Percentiles rank a stretch among this genome's conserved stretches.
phyloP scores from a whole-genome alignment of 2,329 filamentous ascomycete species.

The Penicillium sclerotigenum region DNA sequence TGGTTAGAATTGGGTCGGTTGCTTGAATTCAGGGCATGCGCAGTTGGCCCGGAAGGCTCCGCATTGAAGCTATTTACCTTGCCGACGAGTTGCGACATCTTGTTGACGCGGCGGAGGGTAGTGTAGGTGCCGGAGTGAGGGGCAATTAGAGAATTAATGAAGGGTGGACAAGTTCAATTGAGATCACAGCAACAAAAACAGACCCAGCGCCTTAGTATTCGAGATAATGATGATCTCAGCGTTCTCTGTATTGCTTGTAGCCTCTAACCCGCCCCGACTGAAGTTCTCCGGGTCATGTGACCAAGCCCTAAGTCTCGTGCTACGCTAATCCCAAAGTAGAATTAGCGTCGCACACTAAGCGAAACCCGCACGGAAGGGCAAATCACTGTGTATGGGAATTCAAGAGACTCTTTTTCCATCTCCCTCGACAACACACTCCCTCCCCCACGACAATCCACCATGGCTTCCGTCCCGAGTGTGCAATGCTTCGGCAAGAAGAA shows the following conservation, averaged over 20 bases:
- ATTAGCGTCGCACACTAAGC: constrained; percentile 39
- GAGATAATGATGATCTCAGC: constrained; percentile 8
- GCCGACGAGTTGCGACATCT: constrained; percentile 47
- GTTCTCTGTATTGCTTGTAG: constrained; percentile 4
- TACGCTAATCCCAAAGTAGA: constrained; percentile 23
- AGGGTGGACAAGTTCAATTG: neutral
- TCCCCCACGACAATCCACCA: constrained; percentile 52
- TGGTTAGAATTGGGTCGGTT: neutral
- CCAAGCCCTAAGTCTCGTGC: constrained; percentile 25
- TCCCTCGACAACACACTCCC: constrained; percentile 41
- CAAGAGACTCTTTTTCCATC: constrained; percentile 31
- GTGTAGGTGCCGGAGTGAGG: neutral
- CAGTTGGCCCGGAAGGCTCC: constrained; percentile 7
- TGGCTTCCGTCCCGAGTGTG: constrained; percentile 76
- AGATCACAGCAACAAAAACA: neutral
- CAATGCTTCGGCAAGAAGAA: constrained; percentile 99
- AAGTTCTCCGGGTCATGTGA: constrained; percentile 30
- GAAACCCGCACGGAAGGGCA: constrained; percentile 42
- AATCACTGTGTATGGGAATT: constrained; percentile 30
- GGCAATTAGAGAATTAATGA: neutral
- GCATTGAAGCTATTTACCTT: constrained; percentile 33
- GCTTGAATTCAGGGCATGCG: neutral
- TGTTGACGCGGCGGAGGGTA: constrained; percentile 10
- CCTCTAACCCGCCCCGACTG: constrained; percentile 1
- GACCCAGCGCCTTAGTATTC: neutral